A percentile compares a stretch with the other conserved stretches of the same genome.
phyloP scores from a whole-genome alignment of 2,329 filamentous ascomycete genomes.

The Magnaporthales sp. region DNA sequence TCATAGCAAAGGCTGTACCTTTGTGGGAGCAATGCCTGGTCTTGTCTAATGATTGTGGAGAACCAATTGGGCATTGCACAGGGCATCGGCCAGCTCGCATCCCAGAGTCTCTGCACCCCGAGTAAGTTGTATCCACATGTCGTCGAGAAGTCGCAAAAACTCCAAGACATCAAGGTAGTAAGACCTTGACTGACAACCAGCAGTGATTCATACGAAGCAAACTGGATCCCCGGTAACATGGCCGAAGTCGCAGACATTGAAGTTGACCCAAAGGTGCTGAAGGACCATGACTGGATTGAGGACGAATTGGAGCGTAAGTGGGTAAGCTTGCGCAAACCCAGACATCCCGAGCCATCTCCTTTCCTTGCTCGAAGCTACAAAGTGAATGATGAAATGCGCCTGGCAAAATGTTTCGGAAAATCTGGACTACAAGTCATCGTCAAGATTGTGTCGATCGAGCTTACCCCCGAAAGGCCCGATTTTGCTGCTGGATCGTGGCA shows the following conservation, averaged over 20 bases:
- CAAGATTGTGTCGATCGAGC: constrained; percentile 50
- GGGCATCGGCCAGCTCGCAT: not conserved
- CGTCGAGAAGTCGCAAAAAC: not conserved
- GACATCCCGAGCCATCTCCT: constrained; percentile 11
- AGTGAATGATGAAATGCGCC: not conserved
- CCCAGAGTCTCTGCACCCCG: not conserved
- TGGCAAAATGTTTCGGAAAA: constrained; percentile 15
- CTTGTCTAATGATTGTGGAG: not conserved
- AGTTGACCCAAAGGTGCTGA: not conserved
- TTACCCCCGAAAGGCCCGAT: constrained; percentile 44
- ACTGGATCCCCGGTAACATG: not conserved
- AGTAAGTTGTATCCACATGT: not conserved
- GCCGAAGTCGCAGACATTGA: not conserved
- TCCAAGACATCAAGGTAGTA: too few species aligned
- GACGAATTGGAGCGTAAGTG: not conserved
- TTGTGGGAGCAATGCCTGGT: constrained; percentile 28
- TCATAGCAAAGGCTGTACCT: constrained; percentile 27
- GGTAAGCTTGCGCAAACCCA: constrained; percentile 8
- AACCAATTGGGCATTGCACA: not conserved
- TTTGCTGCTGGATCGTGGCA: constrained; percentile 41
- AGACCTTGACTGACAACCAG: not conserved
- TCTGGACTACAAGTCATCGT: constrained; percentile 52
- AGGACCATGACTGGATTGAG: not conserved
- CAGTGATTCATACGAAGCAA: not conserved
- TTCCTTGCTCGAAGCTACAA: not conserved